Evolutionary conservation across 1,139 yeast species (phyloP).

Genomic region (Suhomyces bribrorum): DNA sequence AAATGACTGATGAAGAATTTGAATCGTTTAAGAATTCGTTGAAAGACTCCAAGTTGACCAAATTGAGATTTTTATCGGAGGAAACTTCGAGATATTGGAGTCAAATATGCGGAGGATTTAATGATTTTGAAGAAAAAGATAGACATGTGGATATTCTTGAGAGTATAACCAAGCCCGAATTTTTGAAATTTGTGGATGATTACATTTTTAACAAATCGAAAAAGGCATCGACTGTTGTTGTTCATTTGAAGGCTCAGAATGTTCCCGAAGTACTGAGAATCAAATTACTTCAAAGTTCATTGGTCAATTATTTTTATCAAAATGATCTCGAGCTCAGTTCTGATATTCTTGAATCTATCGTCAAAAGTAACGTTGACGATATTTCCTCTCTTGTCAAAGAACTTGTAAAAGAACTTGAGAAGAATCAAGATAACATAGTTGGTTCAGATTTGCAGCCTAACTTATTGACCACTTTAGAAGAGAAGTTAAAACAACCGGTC

Average conservation of each 20-base stretch:
- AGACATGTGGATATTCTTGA: constrained; percentile 60
- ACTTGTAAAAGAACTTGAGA: constrained; percentile 14
- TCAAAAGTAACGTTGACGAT: constrained; percentile 23
- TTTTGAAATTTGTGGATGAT: constrained; percentile 54
- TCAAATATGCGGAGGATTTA: constrained; percentile 71
- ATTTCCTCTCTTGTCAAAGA: constrained; percentile 18
- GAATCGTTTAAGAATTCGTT: constrained; percentile 69
- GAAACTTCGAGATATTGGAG: constrained; percentile 70
- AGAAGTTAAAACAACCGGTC: constrained; percentile 21
- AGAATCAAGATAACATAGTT: constrained; percentile 4
- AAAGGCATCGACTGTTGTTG: constrained; percentile 52
- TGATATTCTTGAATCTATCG: constrained; percentile 28
- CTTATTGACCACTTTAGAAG: constrained; percentile 14
- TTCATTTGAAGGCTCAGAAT: constrained; percentile 68
- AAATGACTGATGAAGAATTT: constrained; percentile 63
- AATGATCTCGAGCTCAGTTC: constrained; percentile 27
- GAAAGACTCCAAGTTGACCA: constrained; percentile 63
- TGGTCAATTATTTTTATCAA: constrained; percentile 29
- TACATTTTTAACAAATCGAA: constrained; percentile 33
- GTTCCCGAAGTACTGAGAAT: constrained; percentile 27
- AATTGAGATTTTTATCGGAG: constrained; percentile 74
- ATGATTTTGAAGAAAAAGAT: constrained; percentile 64
- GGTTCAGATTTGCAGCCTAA: constrained; percentile 10
- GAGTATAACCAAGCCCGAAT: constrained; percentile 54
- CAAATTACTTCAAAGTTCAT: constrained; percentile 30